Evolutionary conservation across 768 basidiomycete genomes (phyloP), one percentile per base, ranked within the genome.

Genomic region (Boletellus ananas): DNA sequence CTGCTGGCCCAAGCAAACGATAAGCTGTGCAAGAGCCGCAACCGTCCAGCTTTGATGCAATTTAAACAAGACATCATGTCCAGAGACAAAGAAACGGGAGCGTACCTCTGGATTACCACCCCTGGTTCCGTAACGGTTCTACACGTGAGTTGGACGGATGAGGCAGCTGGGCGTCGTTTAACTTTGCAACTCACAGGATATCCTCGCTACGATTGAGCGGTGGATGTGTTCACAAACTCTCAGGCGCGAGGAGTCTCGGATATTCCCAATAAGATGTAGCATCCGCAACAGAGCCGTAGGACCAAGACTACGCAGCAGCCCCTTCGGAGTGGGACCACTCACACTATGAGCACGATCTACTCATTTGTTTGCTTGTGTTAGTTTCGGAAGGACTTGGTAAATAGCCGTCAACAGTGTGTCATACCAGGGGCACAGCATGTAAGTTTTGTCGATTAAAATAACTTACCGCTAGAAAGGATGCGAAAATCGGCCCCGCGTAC

Each of bases 261-360:
- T 10, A 8, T 12, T 31, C 18, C 2, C 37, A 0, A 40, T 29
- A 29, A 46, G 31, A 18, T 41, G 45, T n/a, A 11, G 17, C 3
- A 35, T 58, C 51, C 63, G 55, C 20, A 49, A 34, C 33, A 56
- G 50, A 14, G 51, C 57, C 16, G 52, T 60, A 36, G 66, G 68
- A 35, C 66, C 68, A 18, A 63, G 68, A 45, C 12, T 66, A 27
- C 60, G 57, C 43, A 41, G 38, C 9, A n/a, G n/a, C 46, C 66
- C 66, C 38, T 67, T 31, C 16, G 29, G 18, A 20, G 31, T 68
- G 61, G 75, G 33, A 84, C 83, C 67, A 74, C 17, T 42, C 3
- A 16, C 9, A 23, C 34, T 1, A 35, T 43, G 9, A 50, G 14
- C 29, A 29, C 7, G 23, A 44, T 17, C 3, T 40, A n/a, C 39